Percentiles rank a stretch among this genome's conserved stretches.
phyloP scores from a whole-genome alignment of 2,329 filamentous ascomycete genomes.

The Penicillium griseofulvum region DNA sequence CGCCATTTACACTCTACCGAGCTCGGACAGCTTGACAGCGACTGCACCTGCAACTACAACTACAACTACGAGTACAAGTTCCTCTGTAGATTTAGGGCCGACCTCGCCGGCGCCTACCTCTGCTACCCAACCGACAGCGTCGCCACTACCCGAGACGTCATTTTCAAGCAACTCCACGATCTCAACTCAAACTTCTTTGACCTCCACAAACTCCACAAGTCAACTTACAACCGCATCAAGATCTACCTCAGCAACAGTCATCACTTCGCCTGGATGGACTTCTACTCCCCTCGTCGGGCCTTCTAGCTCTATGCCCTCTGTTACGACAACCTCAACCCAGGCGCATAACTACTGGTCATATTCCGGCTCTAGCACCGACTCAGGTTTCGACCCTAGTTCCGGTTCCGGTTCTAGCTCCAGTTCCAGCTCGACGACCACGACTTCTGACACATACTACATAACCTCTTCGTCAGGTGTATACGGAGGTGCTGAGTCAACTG shows the following conservation, averaged over 20 bases:
- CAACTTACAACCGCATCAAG: slow-evolving; percentile 10
- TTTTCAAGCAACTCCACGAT: not conserved
- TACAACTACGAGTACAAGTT: not conserved
- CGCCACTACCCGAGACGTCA: not conserved
- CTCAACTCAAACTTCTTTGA: slow-evolving; percentile 3
- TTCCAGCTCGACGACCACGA: not conserved
- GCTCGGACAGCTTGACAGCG: not conserved
- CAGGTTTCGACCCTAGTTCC: not conserved
- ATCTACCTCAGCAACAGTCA: slow-evolving; percentile 2
- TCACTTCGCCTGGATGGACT: slow-evolving; percentile 7
- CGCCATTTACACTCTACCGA: slow-evolving; percentile 10
- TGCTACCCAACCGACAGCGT: slow-evolving; percentile 1
- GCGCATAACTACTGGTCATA: not conserved
- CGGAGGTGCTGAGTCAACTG: slow-evolving; percentile 6
- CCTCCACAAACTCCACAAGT: slow-evolving; percentile 1
- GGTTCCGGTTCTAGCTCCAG: not conserved
- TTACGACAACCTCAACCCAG: not conserved
- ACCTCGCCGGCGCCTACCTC: slow-evolving; percentile 5
- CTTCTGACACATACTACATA: not conserved
- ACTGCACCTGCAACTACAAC: not conserved
- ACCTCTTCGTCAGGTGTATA: slow-evolving; percentile 1
- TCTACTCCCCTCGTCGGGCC: slow-evolving; percentile 13
- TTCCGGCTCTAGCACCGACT: not conserved
- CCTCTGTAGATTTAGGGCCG: not conserved
- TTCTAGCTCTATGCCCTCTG: not conserved